Conservation (phyloP, 1,284 basidiomycete genomes). For the Hemileia vastatrix region DNA sequence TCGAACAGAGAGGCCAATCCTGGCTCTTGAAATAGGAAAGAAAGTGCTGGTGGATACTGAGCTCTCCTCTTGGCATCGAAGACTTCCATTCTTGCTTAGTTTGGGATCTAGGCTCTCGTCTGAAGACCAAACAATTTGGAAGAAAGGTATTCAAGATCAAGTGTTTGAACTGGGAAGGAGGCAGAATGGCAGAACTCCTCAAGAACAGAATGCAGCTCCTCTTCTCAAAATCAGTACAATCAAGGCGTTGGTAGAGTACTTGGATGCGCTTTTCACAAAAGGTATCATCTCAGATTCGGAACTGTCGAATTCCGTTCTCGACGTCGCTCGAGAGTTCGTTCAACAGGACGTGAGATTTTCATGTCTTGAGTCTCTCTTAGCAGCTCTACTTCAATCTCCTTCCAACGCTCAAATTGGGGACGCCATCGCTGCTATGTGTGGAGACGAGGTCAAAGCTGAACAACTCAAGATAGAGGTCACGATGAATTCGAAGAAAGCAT, state of each 20-base stretch:
- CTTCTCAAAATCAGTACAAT: neutral
- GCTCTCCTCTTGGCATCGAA: too few relatives aligned
- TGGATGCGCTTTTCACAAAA: neutral
- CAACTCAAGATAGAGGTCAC: neutral
- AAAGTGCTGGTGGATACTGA: too few relatives aligned
- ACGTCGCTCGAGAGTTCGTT: neutral
- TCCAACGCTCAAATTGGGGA: neutral
- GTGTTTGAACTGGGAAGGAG: neutral
- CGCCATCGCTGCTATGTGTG: neutral
- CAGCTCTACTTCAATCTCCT: neutral
- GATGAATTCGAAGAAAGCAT: neutral
- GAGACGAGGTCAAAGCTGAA: neutral
- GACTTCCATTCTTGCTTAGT: too few relatives aligned
- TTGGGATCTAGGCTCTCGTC: neutral
- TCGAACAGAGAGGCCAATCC: too few relatives aligned
- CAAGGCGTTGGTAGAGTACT: neutral
- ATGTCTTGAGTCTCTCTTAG: neutral
- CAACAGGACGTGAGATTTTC: neutral
- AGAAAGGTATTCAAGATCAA: neutral
- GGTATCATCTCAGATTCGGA: neutral
- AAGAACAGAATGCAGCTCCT: neutral
- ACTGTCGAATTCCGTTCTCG: neutral
- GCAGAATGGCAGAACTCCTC: neutral
- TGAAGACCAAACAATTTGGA: neutral
- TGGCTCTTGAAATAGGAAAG: too few relatives aligned